Evolutionary conservation across 176 grass and related monocot species (phyloP).

Genomic region (Rhynchospora tenuis): DNA sequence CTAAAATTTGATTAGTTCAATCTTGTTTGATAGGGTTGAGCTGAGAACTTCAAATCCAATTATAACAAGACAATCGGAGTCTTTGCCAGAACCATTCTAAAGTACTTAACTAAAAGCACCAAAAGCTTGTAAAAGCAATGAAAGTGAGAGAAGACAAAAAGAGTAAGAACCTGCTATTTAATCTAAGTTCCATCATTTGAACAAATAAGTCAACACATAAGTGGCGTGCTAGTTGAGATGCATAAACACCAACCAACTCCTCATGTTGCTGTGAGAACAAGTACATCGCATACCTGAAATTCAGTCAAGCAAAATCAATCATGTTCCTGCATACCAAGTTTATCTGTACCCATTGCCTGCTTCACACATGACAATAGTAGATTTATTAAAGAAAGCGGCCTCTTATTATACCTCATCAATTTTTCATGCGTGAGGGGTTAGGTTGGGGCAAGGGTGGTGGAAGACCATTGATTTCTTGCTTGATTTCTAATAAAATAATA

Average conservation of each 20-base stretch:
- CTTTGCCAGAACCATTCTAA: background rate
- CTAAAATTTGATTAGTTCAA: background rate
- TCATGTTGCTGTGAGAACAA: conserved; percentile 92
- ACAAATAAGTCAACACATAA: conserved; percentile 87
- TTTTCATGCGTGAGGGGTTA: background rate
- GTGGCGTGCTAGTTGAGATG: conserved; percentile 79
- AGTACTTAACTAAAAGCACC: background rate
- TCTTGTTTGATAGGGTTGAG: background rate
- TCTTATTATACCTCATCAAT: background rate
- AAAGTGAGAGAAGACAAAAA: background rate
- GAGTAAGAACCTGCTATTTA: conserved; percentile 69
- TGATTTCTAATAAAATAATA: background rate
- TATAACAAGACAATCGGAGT: background rate
- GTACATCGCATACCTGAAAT: conserved; percentile 85
- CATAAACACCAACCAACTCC: conserved; percentile 91
- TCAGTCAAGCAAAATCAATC: background rate
- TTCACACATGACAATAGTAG: background rate
- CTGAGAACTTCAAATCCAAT: background rate
- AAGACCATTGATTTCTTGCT: background rate
- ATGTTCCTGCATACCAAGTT: background rate
- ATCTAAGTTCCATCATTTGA: conserved; percentile 87
- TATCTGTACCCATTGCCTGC: background rate
- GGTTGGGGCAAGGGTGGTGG: background rate
- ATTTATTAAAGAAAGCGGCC: background rate
- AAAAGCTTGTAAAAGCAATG: background rate